Evolutionary conservation across 2,329 filamentous ascomycete species (phyloP), one percentile per base, ranked within the genome.

Genomic region (Arthrobotrys conoides): DNA sequence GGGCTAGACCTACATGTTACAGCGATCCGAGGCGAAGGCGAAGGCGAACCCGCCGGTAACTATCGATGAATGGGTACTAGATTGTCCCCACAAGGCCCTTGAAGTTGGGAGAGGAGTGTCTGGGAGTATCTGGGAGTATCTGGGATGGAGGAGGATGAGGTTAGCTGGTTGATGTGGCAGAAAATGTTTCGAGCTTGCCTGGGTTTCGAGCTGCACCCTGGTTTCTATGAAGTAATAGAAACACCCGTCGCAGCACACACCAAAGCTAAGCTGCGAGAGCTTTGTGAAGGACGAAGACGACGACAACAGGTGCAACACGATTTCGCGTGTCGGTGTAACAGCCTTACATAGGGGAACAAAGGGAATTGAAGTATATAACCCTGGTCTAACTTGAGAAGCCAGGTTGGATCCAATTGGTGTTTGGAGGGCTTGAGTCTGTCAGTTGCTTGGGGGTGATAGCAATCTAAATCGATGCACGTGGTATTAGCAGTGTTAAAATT

Each of bases 221-320:
- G 70, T 73, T 73, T 73, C 70, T 41, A 22, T 73, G 36, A 61
- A 41, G 49, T 73, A 53, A 73, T 46, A 44, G 70, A 72, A 72
- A 72, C 70, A 20, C 33, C 14, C 10, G 57, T 67, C 63, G 65
- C 64, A 73, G 70, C 70, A 38, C 61, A 33, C 30, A 18, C 24
- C 36, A 36, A 5, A 59, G 41, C 61, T 46, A 30, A 49, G 16
- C 57, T 61, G 24, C 61, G 44, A 14, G 41, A 49, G 24, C 41
- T 65, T 61, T 20, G 16, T 36, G 44, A 48, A 66, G 59, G 59
- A 72, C 69, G 22, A 53, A 3, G 18, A 46, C 41, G 9, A 46
- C 48, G 22, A 51, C 22, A 22, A 51, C 48, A 51, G 48, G 48
- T 61, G 33, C 70, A 67, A 73, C 61, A 73, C 70, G 55, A 41